Percentiles rank a stretch among this genome's conserved stretches.
These are phyloP conservation scores for Cladosporium cucumerinum DNA, from an alignment of 2,329 filamentous ascomycete genomes.

Conservation along the genomic window DNA sequence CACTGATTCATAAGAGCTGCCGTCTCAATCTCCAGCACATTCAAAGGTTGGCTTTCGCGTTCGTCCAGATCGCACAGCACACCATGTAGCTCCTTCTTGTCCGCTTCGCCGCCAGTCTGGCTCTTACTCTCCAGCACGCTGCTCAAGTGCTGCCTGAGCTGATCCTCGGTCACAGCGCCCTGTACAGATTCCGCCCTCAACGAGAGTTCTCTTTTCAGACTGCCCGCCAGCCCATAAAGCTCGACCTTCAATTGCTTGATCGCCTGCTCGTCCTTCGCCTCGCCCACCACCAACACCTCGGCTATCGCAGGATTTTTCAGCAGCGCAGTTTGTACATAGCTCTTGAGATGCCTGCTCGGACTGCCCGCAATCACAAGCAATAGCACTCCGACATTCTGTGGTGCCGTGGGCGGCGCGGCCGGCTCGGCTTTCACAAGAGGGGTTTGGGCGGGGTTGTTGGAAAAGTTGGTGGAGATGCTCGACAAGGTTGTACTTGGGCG, in stretches of 20 bases:
- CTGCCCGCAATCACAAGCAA: conserved; percentile 11
- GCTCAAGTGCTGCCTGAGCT: conserved; percentile 19
- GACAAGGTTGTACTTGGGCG: conserved; percentile 5
- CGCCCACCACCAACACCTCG: conserved; percentile 11
- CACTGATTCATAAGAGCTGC: conserved; percentile 22
- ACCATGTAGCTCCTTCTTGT: conserved; percentile 21
- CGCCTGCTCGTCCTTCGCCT: conserved; percentile 17
- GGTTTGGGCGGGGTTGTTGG: not conserved
- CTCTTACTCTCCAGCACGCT: not conserved
- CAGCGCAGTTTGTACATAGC: conserved; percentile 9
- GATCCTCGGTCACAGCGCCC: conserved; percentile 21
- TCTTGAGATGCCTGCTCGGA: conserved; percentile 7
- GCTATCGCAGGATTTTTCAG: not conserved
- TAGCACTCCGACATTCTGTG: not conserved
- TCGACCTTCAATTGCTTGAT: conserved; percentile 27
- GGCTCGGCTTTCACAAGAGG: not conserved
- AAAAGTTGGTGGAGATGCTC: conserved; percentile 4
- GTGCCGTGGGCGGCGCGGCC: not conserved
- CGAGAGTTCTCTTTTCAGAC: conserved; percentile 25
- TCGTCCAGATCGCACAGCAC: conserved; percentile 27
- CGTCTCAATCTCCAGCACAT: conserved; percentile 25
- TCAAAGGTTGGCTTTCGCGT: not conserved
- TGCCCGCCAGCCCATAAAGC: conserved; percentile 22
- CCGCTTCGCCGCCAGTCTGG: conserved; percentile 18
- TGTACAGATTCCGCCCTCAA: conserved; percentile 22